Evolutionary conservation across 1,139 yeast genomes (phyloP).

Genomic region (Waltiozyma sp.): DNA sequence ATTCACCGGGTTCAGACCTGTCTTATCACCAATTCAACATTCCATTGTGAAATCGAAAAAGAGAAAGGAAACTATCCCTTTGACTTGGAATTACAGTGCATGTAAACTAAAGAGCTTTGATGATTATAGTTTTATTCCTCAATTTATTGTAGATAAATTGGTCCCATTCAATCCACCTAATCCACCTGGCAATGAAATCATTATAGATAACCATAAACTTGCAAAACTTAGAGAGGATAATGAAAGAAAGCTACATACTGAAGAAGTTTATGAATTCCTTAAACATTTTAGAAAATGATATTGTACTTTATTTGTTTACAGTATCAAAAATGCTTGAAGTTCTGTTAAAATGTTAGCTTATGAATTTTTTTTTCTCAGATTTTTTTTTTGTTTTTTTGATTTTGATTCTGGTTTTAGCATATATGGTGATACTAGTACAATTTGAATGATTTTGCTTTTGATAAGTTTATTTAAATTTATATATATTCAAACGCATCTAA

Average conservation of each 20-base stretch:
- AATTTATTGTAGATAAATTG: constrained; percentile 17
- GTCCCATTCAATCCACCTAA: constrained; percentile 14
- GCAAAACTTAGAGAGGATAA: constrained; percentile 13
- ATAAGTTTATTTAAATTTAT: too few species aligned
- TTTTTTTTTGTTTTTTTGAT: too few species aligned
- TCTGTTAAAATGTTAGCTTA: too few species aligned
- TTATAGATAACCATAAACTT: not conserved
- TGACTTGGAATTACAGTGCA: constrained; percentile 17
- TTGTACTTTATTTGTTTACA: too few species aligned
- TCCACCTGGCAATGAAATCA: constrained; percentile 16
- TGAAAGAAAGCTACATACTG: constrained; percentile 13
- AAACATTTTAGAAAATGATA: constrained; percentile 11
- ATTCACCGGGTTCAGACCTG: constrained; percentile 16
- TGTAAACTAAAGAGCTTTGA: constrained; percentile 14
- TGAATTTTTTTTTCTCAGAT: too few species aligned
- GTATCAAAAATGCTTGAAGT: too few species aligned
- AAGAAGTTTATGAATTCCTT: constrained; percentile 16
- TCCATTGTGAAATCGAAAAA: constrained; percentile 6
- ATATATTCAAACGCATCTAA: too few species aligned
- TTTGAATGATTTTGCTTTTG: too few species aligned
- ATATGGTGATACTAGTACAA: too few species aligned
- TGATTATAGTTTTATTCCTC: constrained; percentile 16
- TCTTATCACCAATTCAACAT: constrained; percentile 15
- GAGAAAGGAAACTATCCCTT: constrained; percentile 12
- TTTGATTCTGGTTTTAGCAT: too few species aligned